Conservation (phyloP, 2,329 filamentous ascomycete species). For the Phaeosphaeriaceae sp. region DNA sequence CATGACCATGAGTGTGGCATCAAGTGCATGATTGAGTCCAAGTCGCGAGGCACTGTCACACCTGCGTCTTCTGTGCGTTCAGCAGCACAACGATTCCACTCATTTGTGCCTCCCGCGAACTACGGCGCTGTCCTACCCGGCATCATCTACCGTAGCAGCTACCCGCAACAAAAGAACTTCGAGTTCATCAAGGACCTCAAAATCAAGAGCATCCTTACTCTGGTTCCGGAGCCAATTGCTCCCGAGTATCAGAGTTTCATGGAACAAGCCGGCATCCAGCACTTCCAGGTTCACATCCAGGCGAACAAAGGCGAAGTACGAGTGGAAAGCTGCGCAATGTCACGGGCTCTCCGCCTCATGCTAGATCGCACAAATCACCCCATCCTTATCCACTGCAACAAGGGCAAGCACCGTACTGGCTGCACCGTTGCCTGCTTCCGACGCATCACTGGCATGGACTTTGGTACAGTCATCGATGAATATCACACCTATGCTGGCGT, state of each 20-base stretch:
- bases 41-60: conserved; percentile 21
- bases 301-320: conserved; percentile 79
- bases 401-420: conserved; percentile 90
- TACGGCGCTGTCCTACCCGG: conserved; percentile 77
- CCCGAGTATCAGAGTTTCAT: conserved; percentile 68
- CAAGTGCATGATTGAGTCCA: conserved; percentile 12
- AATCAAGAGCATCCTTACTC: conserved; percentile 78
- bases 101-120: conserved; percentile 66
- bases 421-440: conserved; percentile 85
- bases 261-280: conserved; percentile 69
- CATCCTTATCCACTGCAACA: conserved; percentile 89
- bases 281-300: conserved; percentile 77
- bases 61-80: conserved; percentile 27
- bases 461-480: conserved; percentile 70
- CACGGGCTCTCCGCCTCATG: conserved; percentile 72
- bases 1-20: conserved; percentile 23
- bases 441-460: conserved; percentile 70
- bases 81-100: conserved; percentile 42
- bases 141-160: conserved; percentile 81
- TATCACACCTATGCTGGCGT: conserved; percentile 69
- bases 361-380: conserved; percentile 78
- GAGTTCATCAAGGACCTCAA: conserved; percentile 71
- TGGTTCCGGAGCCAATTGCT: conserved; percentile 59
- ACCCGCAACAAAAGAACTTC: conserved; percentile 75
- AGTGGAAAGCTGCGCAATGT: conserved; percentile 61